Percentiles rank a stretch among this genome's conserved stretches.
These are phyloP conservation scores for Colletotrichum abscissum DNA, from an alignment of 2,329 filamentous ascomycete species.

Conservation along the genomic window DNA sequence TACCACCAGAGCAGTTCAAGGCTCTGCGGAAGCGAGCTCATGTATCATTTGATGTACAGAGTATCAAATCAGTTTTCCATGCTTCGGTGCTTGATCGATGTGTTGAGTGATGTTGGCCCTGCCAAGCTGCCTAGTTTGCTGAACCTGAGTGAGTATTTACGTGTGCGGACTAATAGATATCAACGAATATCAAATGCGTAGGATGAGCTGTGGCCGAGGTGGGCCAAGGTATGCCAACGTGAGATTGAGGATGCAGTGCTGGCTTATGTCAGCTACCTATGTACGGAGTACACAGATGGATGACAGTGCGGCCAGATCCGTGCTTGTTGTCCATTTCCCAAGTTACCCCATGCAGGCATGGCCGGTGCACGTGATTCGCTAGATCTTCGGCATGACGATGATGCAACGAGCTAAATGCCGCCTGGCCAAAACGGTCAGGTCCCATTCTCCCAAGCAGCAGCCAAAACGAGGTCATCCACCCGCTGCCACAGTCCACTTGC, in stretches of 20 bases:
- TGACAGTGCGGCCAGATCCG: too few relatives aligned
- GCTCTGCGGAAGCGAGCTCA: slow-evolving; percentile 16
- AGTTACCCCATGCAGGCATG: too few relatives aligned
- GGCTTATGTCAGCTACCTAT: slow-evolving; percentile 2
- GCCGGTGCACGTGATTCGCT: slow-evolving; percentile 38
- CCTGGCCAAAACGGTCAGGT: slow-evolving; percentile 42
- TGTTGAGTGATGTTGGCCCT: background rate
- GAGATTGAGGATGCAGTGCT: background rate
- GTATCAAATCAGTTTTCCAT: slow-evolving; percentile 11
- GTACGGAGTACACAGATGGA: too few relatives aligned
- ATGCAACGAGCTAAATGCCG: slow-evolving; percentile 37
- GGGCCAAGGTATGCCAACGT: background rate
- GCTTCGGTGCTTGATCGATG: background rate
- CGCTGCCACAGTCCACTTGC: slow-evolving; percentile 9
- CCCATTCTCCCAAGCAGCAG: slow-evolving; percentile 32
- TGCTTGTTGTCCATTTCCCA: background rate
- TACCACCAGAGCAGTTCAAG: slow-evolving; percentile 1
- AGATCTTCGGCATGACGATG: slow-evolving; percentile 43
- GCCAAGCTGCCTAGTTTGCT: background rate
- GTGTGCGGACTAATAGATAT: too few relatives aligned
- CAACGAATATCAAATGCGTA: too few relatives aligned
- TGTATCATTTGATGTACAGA: slow-evolving; percentile 20
- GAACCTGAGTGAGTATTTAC: background rate
- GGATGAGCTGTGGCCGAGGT: background rate
- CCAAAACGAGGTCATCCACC: slow-evolving; percentile 21